phyloP scores from a whole-genome alignment of 148 eudicot species.

The Fagopyrum tataricum region DNA sequence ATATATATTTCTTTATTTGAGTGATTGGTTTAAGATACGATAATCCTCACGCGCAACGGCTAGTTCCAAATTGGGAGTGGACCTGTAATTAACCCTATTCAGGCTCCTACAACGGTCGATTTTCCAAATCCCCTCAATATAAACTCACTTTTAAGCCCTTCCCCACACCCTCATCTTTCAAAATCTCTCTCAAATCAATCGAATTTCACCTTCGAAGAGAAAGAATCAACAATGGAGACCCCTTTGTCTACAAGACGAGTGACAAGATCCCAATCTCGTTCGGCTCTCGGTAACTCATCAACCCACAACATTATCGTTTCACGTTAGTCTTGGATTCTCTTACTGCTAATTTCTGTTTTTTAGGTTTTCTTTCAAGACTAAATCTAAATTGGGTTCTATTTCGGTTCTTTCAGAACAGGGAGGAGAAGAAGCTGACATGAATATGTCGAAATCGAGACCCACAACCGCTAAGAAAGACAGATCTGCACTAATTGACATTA shows the following conservation, averaged over 20 bases:
- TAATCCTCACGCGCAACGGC: constrained; percentile 1
- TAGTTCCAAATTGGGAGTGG: constrained; percentile 16
- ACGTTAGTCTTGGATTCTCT: constrained; percentile 13
- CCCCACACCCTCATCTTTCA: not conserved
- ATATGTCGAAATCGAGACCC: constrained; percentile 20
- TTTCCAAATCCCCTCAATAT: not conserved
- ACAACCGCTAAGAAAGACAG: constrained; percentile 29
- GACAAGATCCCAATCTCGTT: constrained; percentile 58
- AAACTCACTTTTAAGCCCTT: not conserved
- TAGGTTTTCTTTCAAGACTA: not conserved
- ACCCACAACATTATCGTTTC: constrained; percentile 16
- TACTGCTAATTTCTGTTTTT: not conserved
- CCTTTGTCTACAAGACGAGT: constrained; percentile 65
- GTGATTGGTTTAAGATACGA: not conserved
- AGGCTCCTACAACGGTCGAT: constrained; percentile 17
- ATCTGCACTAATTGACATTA: constrained; percentile 57
- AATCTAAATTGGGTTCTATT: not conserved
- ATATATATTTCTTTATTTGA: not conserved
- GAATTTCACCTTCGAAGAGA: not conserved
- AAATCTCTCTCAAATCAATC: not conserved
- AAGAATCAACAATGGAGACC: constrained; percentile 49
- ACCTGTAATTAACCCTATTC: not conserved
- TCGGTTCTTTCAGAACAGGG: constrained; percentile 31
- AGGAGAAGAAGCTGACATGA: constrained; percentile 50
- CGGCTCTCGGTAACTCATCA: constrained; percentile 12